phyloP scores from a whole-genome alignment of 2,329 filamentous ascomycete species.

The Tympanopsis confertula region DNA sequence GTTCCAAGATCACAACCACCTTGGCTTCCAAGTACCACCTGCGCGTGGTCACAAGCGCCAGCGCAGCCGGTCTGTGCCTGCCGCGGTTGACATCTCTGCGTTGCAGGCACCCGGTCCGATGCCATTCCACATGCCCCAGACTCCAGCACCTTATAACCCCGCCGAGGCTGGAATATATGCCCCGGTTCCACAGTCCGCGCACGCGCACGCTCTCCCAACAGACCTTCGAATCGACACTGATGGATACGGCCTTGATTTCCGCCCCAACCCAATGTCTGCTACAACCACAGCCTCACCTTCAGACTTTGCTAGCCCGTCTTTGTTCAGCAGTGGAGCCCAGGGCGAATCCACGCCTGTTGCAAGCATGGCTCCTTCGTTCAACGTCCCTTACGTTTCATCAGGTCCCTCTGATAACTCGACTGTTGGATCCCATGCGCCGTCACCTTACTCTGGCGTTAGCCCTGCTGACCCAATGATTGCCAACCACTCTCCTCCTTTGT shows the following conservation, averaged over 20 bases:
- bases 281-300: conserved; percentile 80
- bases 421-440: conserved; percentile 58
- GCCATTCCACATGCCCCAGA: conserved; percentile 67
- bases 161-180: conserved; percentile 52
- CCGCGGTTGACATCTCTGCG: conserved; percentile 88
- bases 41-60: conserved; percentile 79
- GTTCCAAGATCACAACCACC: conserved; percentile 63
- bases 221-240: conserved; percentile 89
- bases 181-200: conserved; percentile 79
- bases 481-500: conserved; percentile 82
- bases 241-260: conserved; percentile 77
- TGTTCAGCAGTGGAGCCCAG: conserved; percentile 52
- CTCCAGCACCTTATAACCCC: conserved; percentile 17
- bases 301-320: conserved; percentile 74
- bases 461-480: conserved; percentile 74
- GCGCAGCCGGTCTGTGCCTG: conserved; percentile 86
- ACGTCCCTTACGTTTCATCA: conserved; percentile 69
- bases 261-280: conserved; percentile 88
- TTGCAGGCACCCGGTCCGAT: conserved; percentile 85
- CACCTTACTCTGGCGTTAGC: conserved; percentile 62
- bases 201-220: conserved; percentile 53
- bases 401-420: conserved; percentile 46
- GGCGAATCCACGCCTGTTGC: conserved; percentile 50
- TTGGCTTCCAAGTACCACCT: conserved; percentile 50
- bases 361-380: conserved; percentile 68